These are phyloP conservation scores for Nelumbo lutea DNA, from an alignment of 164 flowering plant species.

Conservation along the genomic window DNA sequence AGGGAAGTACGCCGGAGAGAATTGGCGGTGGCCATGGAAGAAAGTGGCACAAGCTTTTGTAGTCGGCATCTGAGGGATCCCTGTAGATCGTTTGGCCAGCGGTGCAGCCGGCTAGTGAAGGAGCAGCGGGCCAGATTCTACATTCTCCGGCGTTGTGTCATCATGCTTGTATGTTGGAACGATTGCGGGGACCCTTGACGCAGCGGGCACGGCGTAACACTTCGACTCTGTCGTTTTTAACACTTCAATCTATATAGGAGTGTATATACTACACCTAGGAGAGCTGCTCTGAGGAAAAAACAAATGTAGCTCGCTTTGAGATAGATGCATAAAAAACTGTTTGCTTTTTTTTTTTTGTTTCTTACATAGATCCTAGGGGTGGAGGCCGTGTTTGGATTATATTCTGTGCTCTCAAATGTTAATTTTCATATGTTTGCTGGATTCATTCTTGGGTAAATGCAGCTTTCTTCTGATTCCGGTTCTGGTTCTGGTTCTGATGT, in stretches of 20 bases:
- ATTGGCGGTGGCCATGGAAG: constrained; percentile 6
- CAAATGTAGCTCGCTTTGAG: no score
- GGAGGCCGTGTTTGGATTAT: no score
- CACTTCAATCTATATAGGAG: not conserved
- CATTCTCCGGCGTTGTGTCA: constrained; percentile 68
- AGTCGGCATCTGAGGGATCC: constrained; percentile 23
- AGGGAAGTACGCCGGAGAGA: not conserved
- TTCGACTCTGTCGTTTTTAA: no score
- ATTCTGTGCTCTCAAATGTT: no score
- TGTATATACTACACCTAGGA: constrained; percentile 9
- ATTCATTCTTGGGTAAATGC: no score
- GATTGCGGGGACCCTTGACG: constrained; percentile 37
- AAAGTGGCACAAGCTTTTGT: constrained; percentile 9
- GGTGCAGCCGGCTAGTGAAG: constrained; percentile 58
- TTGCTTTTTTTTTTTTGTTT: no score
- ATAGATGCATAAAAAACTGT: no score
- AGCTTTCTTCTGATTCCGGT: no score
- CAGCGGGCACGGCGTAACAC: not conserved
- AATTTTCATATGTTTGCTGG: no score
- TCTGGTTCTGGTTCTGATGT: no score
- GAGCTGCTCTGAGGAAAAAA: not conserved
- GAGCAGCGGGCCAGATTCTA: constrained; percentile 71
- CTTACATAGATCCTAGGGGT: no score
- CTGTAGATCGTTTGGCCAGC: constrained; percentile 50
- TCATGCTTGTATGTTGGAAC: constrained; percentile 69